Conservation (phyloP, 192 early-diverging fungal genomes). For the Backusella mclennaniae region DNA sequence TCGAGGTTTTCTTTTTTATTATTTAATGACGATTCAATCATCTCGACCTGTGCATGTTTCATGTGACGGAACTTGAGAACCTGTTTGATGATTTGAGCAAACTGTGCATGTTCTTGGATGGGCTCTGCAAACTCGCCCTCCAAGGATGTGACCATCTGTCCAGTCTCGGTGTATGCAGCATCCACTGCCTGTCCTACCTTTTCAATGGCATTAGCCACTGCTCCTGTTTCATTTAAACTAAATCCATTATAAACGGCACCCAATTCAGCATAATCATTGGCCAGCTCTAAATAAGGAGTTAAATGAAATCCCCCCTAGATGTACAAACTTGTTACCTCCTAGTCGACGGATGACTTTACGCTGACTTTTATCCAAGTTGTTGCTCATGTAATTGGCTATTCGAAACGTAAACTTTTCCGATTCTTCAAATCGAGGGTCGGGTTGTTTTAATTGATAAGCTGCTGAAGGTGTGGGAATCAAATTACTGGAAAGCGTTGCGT, state of each 20-base stretch:
- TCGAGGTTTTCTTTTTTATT: slow-evolving; percentile 68
- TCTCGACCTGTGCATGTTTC: slow-evolving; percentile 83
- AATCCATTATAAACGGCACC: slow-evolving; percentile 94
- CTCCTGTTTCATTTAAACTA: slow-evolving; percentile 77
- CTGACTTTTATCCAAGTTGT: slow-evolving; percentile 71
- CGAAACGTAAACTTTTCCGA: slow-evolving; percentile 91
- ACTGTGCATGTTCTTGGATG: slow-evolving; percentile 88
- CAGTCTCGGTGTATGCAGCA: slow-evolving; percentile 72
- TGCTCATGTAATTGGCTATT: slow-evolving; percentile 78
- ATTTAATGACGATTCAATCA: slow-evolving; percentile 68
- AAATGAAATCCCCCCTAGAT: neutral
- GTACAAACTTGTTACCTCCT: slow-evolving; percentile 41
- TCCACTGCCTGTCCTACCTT: slow-evolving; percentile 92
- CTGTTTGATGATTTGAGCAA: slow-evolving; percentile 81
- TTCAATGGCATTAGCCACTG: slow-evolving; percentile 85
- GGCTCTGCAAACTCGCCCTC: slow-evolving; percentile 83
- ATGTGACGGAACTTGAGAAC: slow-evolving; percentile 83
- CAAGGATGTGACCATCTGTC: slow-evolving; percentile 61
- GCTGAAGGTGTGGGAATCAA: slow-evolving; percentile 54
- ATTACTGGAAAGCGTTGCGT: slow-evolving; percentile 11
- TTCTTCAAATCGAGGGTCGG: slow-evolving; percentile 84
- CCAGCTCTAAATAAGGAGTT: slow-evolving; percentile 21
- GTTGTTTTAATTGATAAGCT: slow-evolving; percentile 57
- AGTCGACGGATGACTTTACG: slow-evolving; percentile 70
- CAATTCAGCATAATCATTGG: slow-evolving; percentile 80